A percentile compares a stretch with the other conserved stretches of the same genome.
Conservation (phyloP, 2,329 filamentous ascomycete genomes). For the Aspergillus ibericus region DNA sequence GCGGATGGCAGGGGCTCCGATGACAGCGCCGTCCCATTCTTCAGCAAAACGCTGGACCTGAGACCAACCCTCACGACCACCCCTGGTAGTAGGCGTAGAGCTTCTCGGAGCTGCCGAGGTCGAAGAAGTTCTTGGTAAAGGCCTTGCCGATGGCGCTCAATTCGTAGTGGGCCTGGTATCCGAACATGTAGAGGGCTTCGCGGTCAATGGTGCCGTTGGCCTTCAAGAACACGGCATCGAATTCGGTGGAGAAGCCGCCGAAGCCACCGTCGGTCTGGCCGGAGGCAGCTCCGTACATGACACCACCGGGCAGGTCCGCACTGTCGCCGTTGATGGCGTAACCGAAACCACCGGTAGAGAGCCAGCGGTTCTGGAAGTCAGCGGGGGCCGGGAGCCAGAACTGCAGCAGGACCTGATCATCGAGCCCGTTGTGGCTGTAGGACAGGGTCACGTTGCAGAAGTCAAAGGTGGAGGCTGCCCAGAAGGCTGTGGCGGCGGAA, state of each 20-base stretch:
- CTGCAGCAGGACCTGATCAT: constrained; percentile 39
- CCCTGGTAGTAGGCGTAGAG: constrained; percentile 53
- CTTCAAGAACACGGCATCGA: constrained; percentile 17
- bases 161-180: constrained; percentile 54
- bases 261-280: constrained; percentile 49
- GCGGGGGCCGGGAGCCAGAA: constrained; percentile 35
- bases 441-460: constrained; percentile 46
- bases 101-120: constrained; percentile 21
- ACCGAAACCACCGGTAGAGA: constrained; percentile 41
- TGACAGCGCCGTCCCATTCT: constrained; percentile 49
- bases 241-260: constrained; percentile 38
- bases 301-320: constrained; percentile 34
- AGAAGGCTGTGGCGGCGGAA: constrained; percentile 22
- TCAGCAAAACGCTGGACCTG: constrained; percentile 53
- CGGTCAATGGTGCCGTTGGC: constrained; percentile 50
- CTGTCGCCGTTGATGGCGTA: background rate
- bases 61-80: constrained; percentile 53
- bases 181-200: constrained; percentile 34
- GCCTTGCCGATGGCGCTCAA: constrained; percentile 50
- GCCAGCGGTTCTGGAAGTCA: constrained; percentile 47
- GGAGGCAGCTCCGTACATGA: constrained; percentile 43
- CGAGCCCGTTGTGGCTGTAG: constrained; percentile 45
- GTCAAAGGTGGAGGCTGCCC: constrained; percentile 20
- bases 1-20: constrained; percentile 50
- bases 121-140: constrained; percentile 46